These are phyloP conservation scores for Biscogniauxia marginata DNA, from an alignment of 2,329 filamentous ascomycete species.

Conservation along the genomic window DNA sequence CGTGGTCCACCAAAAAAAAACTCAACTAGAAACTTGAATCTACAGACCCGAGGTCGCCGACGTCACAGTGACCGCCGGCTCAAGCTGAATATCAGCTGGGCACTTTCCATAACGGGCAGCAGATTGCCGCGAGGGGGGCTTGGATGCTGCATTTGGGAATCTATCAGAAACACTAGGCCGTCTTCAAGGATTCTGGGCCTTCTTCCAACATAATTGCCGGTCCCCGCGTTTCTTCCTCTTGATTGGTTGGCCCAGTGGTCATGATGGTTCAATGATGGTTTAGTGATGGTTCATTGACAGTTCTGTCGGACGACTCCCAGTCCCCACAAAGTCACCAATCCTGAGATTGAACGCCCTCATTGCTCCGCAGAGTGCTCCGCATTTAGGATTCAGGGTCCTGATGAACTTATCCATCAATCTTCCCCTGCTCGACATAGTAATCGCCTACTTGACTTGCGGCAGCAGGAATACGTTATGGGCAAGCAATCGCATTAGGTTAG, in stretches of 20 bases:
- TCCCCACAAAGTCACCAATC: neutral
- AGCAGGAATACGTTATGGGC: neutral
- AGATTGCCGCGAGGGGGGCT: neutral
- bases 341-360: neutral
- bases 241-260: neutral
- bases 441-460: neutral
- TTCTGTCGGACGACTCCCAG: neutral
- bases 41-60: neutral
- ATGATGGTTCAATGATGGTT: neutral
- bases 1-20: neutral
- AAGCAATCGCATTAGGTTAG: neutral
- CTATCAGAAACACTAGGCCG: neutral
- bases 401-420: neutral
- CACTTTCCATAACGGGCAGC: neutral
- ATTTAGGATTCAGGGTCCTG: conserved; percentile 7
- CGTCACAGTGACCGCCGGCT: neutral
- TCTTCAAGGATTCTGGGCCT: neutral
- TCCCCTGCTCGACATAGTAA: neutral
- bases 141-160: neutral
- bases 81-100: neutral
- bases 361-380: conserved; percentile 8
- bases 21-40: neutral
- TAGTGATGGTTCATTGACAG: neutral
- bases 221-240: neutral
- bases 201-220: neutral